phyloP scores from a whole-genome alignment of 192 early-diverging fungal species.

The Pilaira anomala region DNA sequence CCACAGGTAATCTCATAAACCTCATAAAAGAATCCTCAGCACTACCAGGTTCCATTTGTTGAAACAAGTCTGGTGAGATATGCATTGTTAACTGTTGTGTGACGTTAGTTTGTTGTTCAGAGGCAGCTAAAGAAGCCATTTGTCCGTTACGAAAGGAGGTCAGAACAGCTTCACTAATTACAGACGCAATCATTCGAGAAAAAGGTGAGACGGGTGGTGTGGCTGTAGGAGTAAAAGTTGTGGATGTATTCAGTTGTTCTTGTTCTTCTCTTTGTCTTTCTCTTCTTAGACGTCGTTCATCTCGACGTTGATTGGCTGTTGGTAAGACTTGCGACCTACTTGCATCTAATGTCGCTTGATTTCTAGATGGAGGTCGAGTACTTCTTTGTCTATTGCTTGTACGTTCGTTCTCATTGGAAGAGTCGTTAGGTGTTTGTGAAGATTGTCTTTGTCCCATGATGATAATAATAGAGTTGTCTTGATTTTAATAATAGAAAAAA shows the following conservation, averaged over 20 bases:
- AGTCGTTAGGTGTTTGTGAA: too few relatives aligned
- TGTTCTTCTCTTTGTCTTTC: not conserved
- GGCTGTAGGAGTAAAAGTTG: not conserved
- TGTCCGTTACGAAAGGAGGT: not conserved
- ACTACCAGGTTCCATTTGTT: not conserved
- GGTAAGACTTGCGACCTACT: too few relatives aligned
- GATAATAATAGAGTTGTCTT: too few relatives aligned
- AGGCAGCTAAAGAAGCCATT: not conserved
- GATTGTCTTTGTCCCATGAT: too few relatives aligned
- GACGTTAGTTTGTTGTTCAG: not conserved
- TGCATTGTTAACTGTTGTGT: not conserved
- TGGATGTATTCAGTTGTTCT: not conserved
- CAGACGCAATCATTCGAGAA: not conserved
- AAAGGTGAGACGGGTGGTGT: not conserved
- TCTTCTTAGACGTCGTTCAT: too few relatives aligned
- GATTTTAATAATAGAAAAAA: too few relatives aligned
- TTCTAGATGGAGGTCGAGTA: too few relatives aligned
- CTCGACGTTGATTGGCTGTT: too few relatives aligned
- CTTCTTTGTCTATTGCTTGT: too few relatives aligned
- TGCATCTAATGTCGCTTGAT: too few relatives aligned
- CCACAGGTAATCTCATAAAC: constrained; percentile 3
- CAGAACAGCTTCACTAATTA: constrained; percentile 6
- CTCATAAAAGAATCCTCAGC: not conserved
- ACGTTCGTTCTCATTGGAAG: too few relatives aligned
- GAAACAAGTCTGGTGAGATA: not conserved